Conservation (phyloP, 768 basidiomycete species). For the Macrolepiota fuliginosa region DNA sequence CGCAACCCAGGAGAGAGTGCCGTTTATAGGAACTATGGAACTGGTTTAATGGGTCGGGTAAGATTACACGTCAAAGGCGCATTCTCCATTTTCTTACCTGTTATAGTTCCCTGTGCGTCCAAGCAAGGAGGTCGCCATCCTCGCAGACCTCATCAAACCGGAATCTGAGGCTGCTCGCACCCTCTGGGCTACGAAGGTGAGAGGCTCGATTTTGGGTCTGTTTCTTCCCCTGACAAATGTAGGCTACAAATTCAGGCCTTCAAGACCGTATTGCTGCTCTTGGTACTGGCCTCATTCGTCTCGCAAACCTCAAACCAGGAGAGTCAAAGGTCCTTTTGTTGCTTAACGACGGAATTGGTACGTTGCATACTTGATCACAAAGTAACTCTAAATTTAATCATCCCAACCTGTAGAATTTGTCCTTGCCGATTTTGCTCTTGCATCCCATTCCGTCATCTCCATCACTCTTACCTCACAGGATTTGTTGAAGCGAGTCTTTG, state of each 20-base stretch:
- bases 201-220: constrained; percentile 13
- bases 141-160: constrained; percentile 64
- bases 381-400: not conserved
- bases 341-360: constrained; percentile 78
- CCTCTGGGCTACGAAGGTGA: constrained; percentile 77
- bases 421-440: constrained; percentile 76
- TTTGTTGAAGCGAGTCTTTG: constrained; percentile 63
- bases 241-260: constrained; percentile 76
- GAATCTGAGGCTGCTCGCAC: constrained; percentile 68
- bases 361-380: constrained; percentile 15
- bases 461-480: constrained; percentile 59
- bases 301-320: constrained; percentile 51
- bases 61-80: constrained; percentile 4
- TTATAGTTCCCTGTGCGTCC: constrained; percentile 72
- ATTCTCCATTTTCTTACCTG: not conserved
- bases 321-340: constrained; percentile 73
- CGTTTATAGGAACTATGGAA: constrained; percentile 88
- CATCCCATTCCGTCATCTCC: constrained; percentile 64
- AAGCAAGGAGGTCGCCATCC: constrained; percentile 64
- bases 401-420: constrained; percentile 58
- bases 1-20: constrained; percentile 82
- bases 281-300: constrained; percentile 66
- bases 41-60: constrained; percentile 79
- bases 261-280: constrained; percentile 70
- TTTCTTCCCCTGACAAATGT: not conserved